Evolutionary conservation across 768 basidiomycete species (phyloP), one percentile per base, ranked within the genome.

Genomic region (Phylloporus rhodoxanthus): DNA sequence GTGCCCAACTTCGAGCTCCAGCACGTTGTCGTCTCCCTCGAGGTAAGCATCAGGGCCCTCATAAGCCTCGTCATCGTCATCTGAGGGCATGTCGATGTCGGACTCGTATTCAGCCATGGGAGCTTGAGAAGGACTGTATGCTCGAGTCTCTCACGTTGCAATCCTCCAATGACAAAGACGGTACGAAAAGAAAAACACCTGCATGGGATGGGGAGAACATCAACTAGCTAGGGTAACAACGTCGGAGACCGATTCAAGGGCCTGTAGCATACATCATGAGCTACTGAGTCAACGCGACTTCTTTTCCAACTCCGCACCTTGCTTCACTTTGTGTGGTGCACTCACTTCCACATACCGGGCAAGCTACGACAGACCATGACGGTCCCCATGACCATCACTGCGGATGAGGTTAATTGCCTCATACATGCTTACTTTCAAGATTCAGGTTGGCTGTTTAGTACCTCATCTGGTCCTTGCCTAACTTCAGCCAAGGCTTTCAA

Each of bases 341-440:
- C 32, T 13, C 14, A 45, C 43, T 9, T 29, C 42, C 13, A 30
- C 15, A 19, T 17, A 4, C 15, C 10, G 7, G 39, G 23, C 37
- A 20, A 34, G 23, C 33, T 15, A 29, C 51, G 28, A 51, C 50
- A 29, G 36, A 49, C 36, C 9, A 72, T 75, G 61, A 65, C 67
- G 37, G 68, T 74, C 47, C 75, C 77, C 43, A 76, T 85, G 42
- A 75, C 76, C 28, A 84, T 90, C 54, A 80, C 82, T 34, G 84
- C 88, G 32, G 88, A 91, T 56, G 87, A 91, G 63, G 75, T 92
- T 52, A 92, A 92, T 64, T 87, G 84, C 59, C 79, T 91, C 54
- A 84, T 92, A 41, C 82, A 91, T 66, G 77, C 90, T 2, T 92
- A 91, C 61, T 80, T 92, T 55, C 74, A 83, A 56, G 90, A 92